Conservation (phyloP, 257 asterid genomes). For the Asclepias syriaca region DNA sequence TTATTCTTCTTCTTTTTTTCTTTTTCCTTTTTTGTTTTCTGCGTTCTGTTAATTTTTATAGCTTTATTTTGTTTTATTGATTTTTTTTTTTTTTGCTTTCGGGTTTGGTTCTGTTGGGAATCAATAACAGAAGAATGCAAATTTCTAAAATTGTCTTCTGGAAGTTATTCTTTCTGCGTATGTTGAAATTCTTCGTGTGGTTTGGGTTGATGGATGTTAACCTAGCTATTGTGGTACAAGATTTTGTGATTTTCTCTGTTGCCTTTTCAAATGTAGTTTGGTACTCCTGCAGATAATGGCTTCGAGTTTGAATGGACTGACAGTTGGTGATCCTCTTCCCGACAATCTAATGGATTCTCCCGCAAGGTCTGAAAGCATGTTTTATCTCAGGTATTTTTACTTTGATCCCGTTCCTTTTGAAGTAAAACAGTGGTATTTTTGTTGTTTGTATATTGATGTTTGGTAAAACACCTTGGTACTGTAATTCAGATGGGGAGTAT, state of each 20-base stretch:
- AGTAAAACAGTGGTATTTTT: background rate
- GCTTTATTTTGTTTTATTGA: background rate
- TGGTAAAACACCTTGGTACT: background rate
- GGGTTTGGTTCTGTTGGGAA: background rate
- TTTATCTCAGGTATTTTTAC: constrained; percentile 43
- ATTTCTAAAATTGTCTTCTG: background rate
- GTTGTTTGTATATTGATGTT: background rate
- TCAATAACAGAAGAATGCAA: background rate
- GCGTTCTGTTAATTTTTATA: background rate
- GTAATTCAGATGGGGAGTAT: background rate
- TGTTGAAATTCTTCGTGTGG: background rate
- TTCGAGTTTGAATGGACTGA: constrained; percentile 89
- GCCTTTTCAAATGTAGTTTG: background rate
- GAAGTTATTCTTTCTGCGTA: background rate
- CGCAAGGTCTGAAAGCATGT: constrained; percentile 58
- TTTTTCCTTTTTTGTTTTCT: too few species aligned
- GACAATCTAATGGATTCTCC: constrained; percentile 81
- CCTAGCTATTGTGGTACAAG: background rate
- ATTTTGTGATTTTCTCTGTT: background rate
- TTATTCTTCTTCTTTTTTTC: too few species aligned
- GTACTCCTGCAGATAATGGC: constrained; percentile 80
- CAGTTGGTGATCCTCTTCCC: constrained; percentile 70
- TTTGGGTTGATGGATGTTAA: background rate
- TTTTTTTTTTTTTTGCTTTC: background rate
- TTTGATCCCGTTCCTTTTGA: background rate